Evolutionary conservation across 306 rosid species (phyloP).

Genomic region (Styphnolobium japonicum): DNA sequence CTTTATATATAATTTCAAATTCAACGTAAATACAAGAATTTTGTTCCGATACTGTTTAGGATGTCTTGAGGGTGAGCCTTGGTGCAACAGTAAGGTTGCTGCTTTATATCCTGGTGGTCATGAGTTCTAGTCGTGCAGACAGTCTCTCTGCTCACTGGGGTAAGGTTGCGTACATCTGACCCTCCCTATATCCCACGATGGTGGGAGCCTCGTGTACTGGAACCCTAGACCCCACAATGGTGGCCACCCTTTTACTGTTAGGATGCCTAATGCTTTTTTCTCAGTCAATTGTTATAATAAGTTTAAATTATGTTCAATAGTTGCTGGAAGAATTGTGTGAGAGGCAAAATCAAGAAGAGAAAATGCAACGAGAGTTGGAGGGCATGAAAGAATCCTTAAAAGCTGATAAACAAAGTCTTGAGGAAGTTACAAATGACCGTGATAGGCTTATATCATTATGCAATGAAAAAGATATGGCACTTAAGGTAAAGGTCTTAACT

Average conservation of each 20-base stretch:
- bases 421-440: slow-evolving; percentile 50
- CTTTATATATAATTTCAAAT: not conserved
- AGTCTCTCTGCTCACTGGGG: not conserved
- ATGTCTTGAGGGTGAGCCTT: not conserved
- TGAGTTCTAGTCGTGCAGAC: not conserved
- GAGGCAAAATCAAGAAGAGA: slow-evolving; percentile 63
- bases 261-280: not conserved
- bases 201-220: not conserved
- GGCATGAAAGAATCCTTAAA: slow-evolving; percentile 57
- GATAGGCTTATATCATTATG: slow-evolving; percentile 54
- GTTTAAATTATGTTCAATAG: slow-evolving; percentile 41
- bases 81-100: not conserved
- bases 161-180: not conserved
- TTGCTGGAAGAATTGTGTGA: slow-evolving; percentile 60
- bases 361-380: slow-evolving; percentile 67
- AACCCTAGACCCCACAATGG: not conserved
- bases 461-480: slow-evolving; percentile 68
- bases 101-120: not conserved
- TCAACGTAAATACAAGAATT: not conserved
- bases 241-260: not conserved
- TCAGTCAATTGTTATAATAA: slow-evolving; percentile 4
- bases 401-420: slow-evolving; percentile 54
- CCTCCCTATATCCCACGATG: not conserved
- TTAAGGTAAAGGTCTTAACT: slow-evolving; percentile 57
- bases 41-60: not conserved